Base-by-base conservation (phyloP, 2,329 filamentous ascomycete species). In the Colletotrichum kahawae region DNA sequence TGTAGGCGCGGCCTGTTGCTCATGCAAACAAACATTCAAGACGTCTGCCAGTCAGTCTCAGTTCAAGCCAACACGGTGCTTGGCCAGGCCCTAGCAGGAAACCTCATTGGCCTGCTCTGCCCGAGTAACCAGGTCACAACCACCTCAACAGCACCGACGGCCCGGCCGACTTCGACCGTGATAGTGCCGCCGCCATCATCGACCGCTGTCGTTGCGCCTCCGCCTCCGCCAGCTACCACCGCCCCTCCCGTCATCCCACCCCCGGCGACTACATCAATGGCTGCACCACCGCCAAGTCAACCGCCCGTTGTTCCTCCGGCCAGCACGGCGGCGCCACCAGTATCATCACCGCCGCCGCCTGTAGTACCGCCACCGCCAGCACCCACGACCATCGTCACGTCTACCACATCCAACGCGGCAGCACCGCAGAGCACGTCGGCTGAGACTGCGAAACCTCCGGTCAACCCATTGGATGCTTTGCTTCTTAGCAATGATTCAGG, bases 61-160 rank as follows among this genome's bases (percentile, higher is more conserved):
- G 76, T 79, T 1, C 75, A 80, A 21, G 63, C 77, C 1, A 78
- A 81, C 18, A 83, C 86, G 3, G 76, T 88, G 14, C 76, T 88
- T 16, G 82, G 80, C 7, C 82, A 83, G 48, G 84, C 82, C 2
- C 78, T 86, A 68, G 73, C 78, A 24, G 85, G 84, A 4, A 81
- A 83, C 38, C 79, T 88, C 8, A 80, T 84, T n/a, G 77, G 78
- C 8, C 76, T 84, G 3, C 78, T 87, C 7, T 88, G 86, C 68
- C 68, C 75, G 21, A 48, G 21, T 27, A 36, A 65, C 4, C 43
- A 59, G 8, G 59, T n/a, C 24, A 33, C 68, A 43, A 51, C 59
- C n/a, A 70, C 74, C 3, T 64, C 69, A 33, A 33, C 56, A 38
- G 38, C 43, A 21, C 72, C 70, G 24, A 38, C 72, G 6, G 7